Evolutionary conservation across 1,284 basidiomycete species (phyloP), one percentile per base, ranked within the genome.

Genomic region (Sanghuangporus baumii): DNA sequence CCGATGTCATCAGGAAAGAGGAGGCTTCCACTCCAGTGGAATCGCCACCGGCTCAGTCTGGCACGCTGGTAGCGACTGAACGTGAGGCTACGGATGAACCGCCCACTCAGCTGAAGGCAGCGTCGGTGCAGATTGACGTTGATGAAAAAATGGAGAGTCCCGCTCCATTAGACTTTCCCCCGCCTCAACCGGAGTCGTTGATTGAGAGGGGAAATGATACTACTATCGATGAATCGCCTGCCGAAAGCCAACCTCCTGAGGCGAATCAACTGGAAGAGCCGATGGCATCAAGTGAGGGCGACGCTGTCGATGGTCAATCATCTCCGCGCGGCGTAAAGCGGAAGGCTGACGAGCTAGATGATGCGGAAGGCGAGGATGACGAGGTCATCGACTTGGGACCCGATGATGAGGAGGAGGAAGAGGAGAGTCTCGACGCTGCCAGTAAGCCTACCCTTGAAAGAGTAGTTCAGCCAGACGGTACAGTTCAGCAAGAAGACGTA

Each of bases 401-500:
- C 23, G 79, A 81, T 41, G 73, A 78, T 34, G 74, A 78, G 36
- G 75, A 75, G 55, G 77, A 81, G 55, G 43, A 79, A 20, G 79
- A 81, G 41, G 73, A 78, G 34, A 74, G 77, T 38, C 74, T 75
- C 55, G 77, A 81, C 56, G 71, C 72, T 18, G 70, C 68, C 34
- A 69, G 74, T 40, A 66, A 72, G 37, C 68, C 72, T 66, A 63
- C 76, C 41, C 77, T 84, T 55, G 78, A 81, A 40, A 76, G 89
- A 70, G 94, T 90, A 72, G 88, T 96, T 59, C 93, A 92, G 69
- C 69, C 90, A 11, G 93, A 95, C 71, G 94, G 93, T 50, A 87
- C 89, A 0, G 94, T 96, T 50, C 90, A 93, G 64, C 96, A 98
- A 74, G 89, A 91, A 69, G 96, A 99, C 73, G 89, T 86, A 26